Percentiles rank a stretch among this genome's conserved stretches.
Conservation (phyloP, 2,329 filamentous ascomycete genomes). For the Penicillium sp. region DNA sequence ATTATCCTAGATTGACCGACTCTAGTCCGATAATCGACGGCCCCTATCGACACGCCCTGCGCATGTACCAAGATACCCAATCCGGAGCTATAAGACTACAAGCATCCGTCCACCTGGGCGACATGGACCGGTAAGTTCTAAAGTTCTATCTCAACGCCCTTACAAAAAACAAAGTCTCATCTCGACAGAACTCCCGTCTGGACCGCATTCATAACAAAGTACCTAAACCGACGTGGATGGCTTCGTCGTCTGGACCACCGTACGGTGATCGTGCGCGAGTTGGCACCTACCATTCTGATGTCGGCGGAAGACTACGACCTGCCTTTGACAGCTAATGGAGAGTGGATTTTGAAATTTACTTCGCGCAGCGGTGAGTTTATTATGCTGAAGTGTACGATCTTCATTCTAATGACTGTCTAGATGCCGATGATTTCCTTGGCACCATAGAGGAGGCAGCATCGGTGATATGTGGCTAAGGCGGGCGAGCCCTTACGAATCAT, state of each 20-base stretch:
- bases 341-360: conserved; percentile 40
- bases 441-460: conserved; percentile 27
- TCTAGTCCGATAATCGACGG: conserved; percentile 50
- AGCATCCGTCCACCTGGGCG: conserved; percentile 51
- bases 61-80: conserved; percentile 49
- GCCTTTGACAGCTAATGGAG: conserved; percentile 32
- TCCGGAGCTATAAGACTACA: conserved; percentile 53
- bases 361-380: conserved; percentile 26
- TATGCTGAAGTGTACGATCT: neutral
- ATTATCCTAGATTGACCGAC: conserved; percentile 8
- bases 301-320: conserved; percentile 46
- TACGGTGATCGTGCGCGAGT: conserved; percentile 46
- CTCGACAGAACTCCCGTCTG: conserved; percentile 51
- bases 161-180: neutral
- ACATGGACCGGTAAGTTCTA: conserved; percentile 43
- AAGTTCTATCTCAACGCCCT: conserved; percentile 7
- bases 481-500: conserved; percentile 12
- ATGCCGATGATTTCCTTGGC: conserved; percentile 37
- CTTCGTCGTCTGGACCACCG: conserved; percentile 41
- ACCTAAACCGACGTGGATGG: conserved; percentile 47
- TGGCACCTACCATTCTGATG: conserved; percentile 51
- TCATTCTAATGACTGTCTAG: conserved; percentile 19
- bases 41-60: conserved; percentile 50
- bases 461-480: neutral
- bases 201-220: conserved; percentile 54